Percentiles rank a stretch among this genome's conserved stretches.
These are phyloP conservation scores for Arachnomyces sp. DNA, from an alignment of 2,329 filamentous ascomycete genomes.

Conservation along the genomic window DNA sequence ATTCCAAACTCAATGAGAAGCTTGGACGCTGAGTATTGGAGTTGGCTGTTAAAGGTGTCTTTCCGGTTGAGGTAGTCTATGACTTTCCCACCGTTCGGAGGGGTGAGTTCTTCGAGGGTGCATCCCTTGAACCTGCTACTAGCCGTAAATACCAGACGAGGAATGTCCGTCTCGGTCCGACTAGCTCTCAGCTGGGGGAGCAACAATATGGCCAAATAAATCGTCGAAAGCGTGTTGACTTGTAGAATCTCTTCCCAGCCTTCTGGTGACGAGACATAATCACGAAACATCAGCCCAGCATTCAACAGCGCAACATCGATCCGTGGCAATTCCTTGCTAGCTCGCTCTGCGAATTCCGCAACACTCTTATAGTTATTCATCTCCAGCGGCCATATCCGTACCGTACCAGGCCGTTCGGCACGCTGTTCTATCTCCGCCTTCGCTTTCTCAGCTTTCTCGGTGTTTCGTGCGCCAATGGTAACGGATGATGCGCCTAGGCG, in stretches of 20 bases:
- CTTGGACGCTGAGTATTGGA: constrained; percentile 36
- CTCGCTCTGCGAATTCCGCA: constrained; percentile 31
- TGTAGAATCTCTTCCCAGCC: constrained; percentile 48
- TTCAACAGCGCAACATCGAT: constrained; percentile 41
- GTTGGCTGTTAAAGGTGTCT: constrained; percentile 21
- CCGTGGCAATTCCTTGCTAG: constrained; percentile 27
- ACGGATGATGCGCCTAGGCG: constrained; percentile 34
- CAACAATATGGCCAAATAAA: constrained; percentile 46
- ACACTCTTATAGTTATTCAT: constrained; percentile 40
- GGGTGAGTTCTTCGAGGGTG: constrained; percentile 17
- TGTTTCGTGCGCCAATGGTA: constrained; percentile 40
- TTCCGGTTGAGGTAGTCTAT: constrained; percentile 28
- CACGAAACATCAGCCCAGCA: constrained; percentile 35
- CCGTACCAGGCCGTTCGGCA: constrained; percentile 23
- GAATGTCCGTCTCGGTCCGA: constrained; percentile 21
- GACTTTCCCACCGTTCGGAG: constrained; percentile 22
- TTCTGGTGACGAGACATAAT: constrained; percentile 29
- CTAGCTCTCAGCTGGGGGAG: constrained; percentile 38
- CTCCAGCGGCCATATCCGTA: constrained; percentile 40
- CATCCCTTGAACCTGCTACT: constrained; percentile 33
- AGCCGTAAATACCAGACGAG: constrained; percentile 39
- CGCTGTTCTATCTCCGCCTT: constrained; percentile 31
- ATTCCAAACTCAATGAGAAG: constrained; percentile 36
- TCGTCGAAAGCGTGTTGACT: constrained; percentile 51
- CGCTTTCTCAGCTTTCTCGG: constrained; percentile 34